Evolutionary conservation across 2,329 filamentous ascomycete species (phyloP).

Genomic region (Aspergillus sojae): DNA sequence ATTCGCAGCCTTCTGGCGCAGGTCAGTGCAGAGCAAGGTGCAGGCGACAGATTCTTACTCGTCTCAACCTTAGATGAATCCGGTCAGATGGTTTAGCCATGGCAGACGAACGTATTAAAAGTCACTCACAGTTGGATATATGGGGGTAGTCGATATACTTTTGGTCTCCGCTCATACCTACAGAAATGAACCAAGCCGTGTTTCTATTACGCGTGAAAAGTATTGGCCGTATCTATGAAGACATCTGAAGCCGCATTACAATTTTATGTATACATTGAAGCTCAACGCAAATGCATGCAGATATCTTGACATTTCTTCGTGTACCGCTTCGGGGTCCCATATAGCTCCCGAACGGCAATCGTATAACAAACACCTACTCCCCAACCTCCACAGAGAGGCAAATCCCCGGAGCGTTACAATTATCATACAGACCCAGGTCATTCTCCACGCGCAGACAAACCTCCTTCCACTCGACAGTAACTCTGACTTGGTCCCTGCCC

Average conservation of each 20-base stretch:
- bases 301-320: background rate
- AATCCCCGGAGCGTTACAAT: background rate
- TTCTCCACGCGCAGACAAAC: conserved; percentile 1
- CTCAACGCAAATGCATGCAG: background rate
- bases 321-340: background rate
- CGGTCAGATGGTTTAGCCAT: background rate
- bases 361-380: background rate
- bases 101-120: background rate
- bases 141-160: background rate
- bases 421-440: background rate
- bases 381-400: conserved; percentile 1
- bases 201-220: background rate
- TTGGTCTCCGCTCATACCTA: background rate
- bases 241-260: background rate
- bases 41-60: background rate
- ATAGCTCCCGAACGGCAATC: background rate
- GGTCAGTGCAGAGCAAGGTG: background rate
- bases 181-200: background rate
- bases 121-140: background rate
- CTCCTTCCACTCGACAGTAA: background rate
- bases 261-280: background rate
- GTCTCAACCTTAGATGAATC: background rate
- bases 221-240: background rate
- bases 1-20: conserved; percentile 9
- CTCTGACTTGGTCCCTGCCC: background rate